Conservation (phyloP, 805 yeast genomes). For the Candida nitratophila region DNA sequence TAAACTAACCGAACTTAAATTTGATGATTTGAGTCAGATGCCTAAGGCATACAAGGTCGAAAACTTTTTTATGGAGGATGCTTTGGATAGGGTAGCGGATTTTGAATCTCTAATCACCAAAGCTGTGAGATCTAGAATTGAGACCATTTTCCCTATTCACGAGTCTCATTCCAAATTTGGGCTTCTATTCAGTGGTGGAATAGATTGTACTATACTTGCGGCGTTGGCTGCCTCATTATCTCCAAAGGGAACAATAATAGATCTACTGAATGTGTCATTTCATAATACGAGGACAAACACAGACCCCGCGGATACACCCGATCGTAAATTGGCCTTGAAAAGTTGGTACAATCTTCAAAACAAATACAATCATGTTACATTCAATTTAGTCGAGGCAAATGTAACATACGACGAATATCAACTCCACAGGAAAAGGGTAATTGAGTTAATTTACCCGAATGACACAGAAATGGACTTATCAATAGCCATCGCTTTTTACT, state of each 20-base stretch:
- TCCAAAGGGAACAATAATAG: slow-evolving; percentile 36
- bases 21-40: slow-evolving; percentile 3
- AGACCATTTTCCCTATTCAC: slow-evolving; percentile 53
- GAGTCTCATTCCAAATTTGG: slow-evolving; percentile 36
- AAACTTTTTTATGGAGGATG: not conserved
- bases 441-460: slow-evolving; percentile 70
- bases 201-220: slow-evolving; percentile 84
- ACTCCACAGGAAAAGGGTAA: slow-evolving; percentile 42
- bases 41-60: slow-evolving; percentile 13
- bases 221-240: slow-evolving; percentile 36
- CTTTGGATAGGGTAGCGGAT: not conserved
- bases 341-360: slow-evolving; percentile 49
- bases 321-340: slow-evolving; percentile 63
- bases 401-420: slow-evolving; percentile 66
- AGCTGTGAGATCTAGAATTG: slow-evolving; percentile 45
- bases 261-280: slow-evolving; percentile 87
- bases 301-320: slow-evolving; percentile 69
- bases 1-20: slow-evolving; percentile 14
- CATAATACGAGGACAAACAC: slow-evolving; percentile 76
- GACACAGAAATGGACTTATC: slow-evolving; percentile 93
- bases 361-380: slow-evolving; percentile 32
- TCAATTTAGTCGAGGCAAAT: slow-evolving; percentile 61
- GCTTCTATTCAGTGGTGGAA: slow-evolving; percentile 86
- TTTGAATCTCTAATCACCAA: slow-evolving; percentile 25
- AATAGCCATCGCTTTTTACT: slow-evolving; percentile 91